Evolutionary conservation across 345 rosid genomes (phyloP).

Genomic region (Euphorbia lathyris): DNA sequence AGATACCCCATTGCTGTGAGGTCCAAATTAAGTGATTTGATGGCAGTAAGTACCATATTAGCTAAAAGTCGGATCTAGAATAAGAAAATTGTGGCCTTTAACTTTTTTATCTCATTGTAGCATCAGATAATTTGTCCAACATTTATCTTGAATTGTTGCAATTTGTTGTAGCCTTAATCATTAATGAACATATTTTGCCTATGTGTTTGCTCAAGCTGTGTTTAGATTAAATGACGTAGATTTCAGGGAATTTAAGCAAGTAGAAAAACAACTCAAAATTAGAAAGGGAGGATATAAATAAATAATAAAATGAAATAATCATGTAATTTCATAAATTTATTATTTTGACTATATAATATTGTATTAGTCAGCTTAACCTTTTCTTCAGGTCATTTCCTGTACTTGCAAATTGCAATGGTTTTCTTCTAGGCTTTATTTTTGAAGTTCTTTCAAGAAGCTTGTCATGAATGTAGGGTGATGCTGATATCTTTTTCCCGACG

Average conservation of each 20-base stretch:
- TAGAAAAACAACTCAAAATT: not conserved
- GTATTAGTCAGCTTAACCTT: not conserved
- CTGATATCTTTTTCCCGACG: constrained; percentile 94
- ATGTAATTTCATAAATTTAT: not conserved
- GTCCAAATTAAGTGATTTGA: too few species aligned
- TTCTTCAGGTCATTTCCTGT: not conserved
- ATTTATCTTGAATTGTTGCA: too few species aligned
- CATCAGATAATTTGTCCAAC: too few species aligned
- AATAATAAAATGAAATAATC: not conserved
- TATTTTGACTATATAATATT: not conserved
- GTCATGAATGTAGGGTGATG: constrained; percentile 74
- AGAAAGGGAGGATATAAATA: not conserved
- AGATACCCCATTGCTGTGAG: too few species aligned
- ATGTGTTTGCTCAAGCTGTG: not conserved
- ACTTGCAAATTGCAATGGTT: not conserved
- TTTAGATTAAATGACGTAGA: not conserved
- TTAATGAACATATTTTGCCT: not conserved
- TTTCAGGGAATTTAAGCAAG: not conserved
- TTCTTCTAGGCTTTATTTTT: not conserved
- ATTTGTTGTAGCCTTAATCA: too few species aligned
- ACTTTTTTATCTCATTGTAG: too few species aligned
- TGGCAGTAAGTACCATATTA: too few species aligned
- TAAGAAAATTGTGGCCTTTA: too few species aligned
- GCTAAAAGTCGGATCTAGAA: too few species aligned
- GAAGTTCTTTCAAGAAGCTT: not conserved